Evolutionary conservation across 2,329 filamentous ascomycete genomes (phyloP), one percentile per base, ranked within the genome.

Genomic region (Claviceps lovelessii): DNA sequence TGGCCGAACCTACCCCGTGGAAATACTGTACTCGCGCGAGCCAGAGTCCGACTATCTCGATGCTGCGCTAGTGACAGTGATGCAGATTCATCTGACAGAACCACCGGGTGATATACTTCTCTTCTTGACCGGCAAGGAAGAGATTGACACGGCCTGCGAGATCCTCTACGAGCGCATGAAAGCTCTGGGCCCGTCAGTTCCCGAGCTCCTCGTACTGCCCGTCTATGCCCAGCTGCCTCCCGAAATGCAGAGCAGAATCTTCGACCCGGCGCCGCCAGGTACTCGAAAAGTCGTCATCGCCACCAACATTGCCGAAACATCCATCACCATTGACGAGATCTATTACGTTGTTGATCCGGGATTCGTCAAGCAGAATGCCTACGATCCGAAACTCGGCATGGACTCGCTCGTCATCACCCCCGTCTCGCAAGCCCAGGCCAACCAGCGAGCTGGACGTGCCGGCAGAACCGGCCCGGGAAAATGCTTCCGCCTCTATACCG

Each of bases 251-350:
- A 93, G 86, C 62, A 81, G 81, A 55, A 96, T 98, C 58, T 98
- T 98, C 65, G 93, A 98, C 35, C 90, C 91, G 2, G 88, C 93
- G 0, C 89, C 91, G 0, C 77, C 84, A 0, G 91, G 91, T 17
- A 83, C 81, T 54, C 80, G 93, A 55, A 98, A 98, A 70, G 90
- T 97, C 1, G 89, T 98, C 56, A 95, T 98, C 65, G 93, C 93
- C 2, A 98, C 93, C 41, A 98, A 98, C 63, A 98, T 98, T 64
- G 93, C 93, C 0, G 93, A 98, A 67, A 98, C 93, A 0, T 95
- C 89, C 54, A 93, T 98, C 65, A 98, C 93, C 0, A 97, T 98
- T 60, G 93, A 98, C 66, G 87, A 91, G 51, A 95, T 98, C 60
- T 96, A 91, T 72, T 97, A 95, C 65, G 94, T 98, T 19, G 84